Conservation (phyloP, 768 basidiomycete genomes). For the Termitomyces sp. region DNA sequence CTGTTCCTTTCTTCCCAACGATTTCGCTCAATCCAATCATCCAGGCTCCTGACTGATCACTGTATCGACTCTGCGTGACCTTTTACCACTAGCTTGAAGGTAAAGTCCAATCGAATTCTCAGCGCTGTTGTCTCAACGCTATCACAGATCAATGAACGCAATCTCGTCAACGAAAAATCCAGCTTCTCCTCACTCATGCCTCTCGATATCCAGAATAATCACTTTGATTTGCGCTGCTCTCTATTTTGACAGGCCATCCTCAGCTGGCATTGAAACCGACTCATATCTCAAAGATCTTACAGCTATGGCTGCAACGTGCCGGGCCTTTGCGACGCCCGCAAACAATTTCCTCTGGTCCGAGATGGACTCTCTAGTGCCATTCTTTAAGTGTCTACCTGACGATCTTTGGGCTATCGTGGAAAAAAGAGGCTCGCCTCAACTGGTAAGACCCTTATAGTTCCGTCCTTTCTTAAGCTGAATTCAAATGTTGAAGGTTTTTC, state of each 20-base stretch:
- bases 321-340: background rate
- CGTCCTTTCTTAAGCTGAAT: background rate
- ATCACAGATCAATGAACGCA: background rate
- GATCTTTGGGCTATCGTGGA: background rate
- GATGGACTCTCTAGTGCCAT: background rate
- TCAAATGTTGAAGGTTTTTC: background rate
- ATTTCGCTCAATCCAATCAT: too few relatives aligned
- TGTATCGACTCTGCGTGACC: too few relatives aligned
- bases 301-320: background rate
- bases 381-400: background rate
- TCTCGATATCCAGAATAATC: background rate
- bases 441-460: background rate
- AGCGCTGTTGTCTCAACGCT: too few relatives aligned
- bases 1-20: too few relatives aligned
- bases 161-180: background rate
- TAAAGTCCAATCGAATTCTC: too few relatives aligned
- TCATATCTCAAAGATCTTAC: background rate
- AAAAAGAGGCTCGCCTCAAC: background rate
- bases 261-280: background rate
- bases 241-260: background rate
- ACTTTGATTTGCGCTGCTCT: background rate
- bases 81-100: too few relatives aligned
- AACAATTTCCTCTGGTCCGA: background rate
- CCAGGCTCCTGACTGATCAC: too few relatives aligned
- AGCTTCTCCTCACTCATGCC: background rate